Evolutionary conservation across 202 grass and related monocot species (phyloP), one percentile per base, ranked within the genome.

Genomic region (Hordeum pubiflorum): DNA sequence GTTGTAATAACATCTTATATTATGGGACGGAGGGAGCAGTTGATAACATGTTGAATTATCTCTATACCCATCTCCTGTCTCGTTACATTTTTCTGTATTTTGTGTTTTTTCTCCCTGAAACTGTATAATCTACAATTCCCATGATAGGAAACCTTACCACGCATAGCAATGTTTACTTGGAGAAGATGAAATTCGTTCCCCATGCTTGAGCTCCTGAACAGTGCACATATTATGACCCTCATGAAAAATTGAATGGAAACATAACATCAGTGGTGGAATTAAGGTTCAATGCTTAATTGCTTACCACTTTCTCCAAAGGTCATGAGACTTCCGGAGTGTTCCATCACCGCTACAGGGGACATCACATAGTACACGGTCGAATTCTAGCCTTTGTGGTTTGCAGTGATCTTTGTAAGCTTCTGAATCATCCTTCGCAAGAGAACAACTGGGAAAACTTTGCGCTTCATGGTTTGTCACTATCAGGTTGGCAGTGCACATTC

Each of bases 321-420:
- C 82, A 76, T 93, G 90, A 78, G 86, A 87, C 64, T 98, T 94
- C 32, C 86, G 84, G 32, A 98, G 86, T 75, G 95, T 98, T 26
- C 95, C 95, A 88, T 98, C 95, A 75, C 95, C 95, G 78, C 95
- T 91, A 76, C 95, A 98, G 61, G 95, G 95, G 58, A 98, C 95
- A 86, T 98, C 95, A 81, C 95, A 98, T 65, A 98, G 89, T 75
- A 98, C 78, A 38, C 92, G 74, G 61, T 94, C 95, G 26, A 94
- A 94, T 74, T 91, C 73, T 65, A 94, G 77, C 10, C 57, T 58
- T 82, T 63, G 74, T 55, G 33, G 68, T 44, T 68, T 31, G 52
- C 24, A 23, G 38, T 65, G 34, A 44, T 61, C 74, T 27, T 77
- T 52, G 81, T 38, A 85, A 52, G 24, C 27, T 67, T 82, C 74